Evolutionary conservation across 208 protist genomes (phyloP).

Genomic region (Trypanosoma brucei): DNA sequence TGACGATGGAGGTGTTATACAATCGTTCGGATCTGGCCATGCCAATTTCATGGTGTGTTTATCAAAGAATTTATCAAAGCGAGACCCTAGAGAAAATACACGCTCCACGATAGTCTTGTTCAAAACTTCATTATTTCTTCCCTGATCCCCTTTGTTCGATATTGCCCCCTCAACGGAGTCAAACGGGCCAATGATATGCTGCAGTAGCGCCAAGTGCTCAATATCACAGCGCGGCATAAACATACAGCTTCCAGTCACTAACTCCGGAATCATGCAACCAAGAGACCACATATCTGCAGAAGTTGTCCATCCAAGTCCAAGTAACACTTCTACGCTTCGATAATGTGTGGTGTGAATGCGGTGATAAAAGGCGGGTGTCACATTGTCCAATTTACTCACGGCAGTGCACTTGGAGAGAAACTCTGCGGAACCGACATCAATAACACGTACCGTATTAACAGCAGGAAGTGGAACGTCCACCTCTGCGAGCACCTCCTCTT

Average conservation of each 20-base stretch:
- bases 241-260: conserved; percentile 66
- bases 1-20: background rate
- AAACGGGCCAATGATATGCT: conserved; percentile 72
- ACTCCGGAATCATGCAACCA: conserved; percentile 79
- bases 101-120: conserved; percentile 1
- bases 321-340: conserved; percentile 71
- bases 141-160: background rate
- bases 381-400: conserved; percentile 33
- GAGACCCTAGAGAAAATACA: conserved; percentile 31
- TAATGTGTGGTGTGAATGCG: conserved; percentile 82
- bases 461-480: conserved; percentile 46
- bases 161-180: conserved; percentile 16
- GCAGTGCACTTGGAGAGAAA: conserved; percentile 26
- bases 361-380: conserved; percentile 53
- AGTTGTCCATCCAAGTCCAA: conserved; percentile 60
- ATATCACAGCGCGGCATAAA: conserved; percentile 72
- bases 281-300: conserved; percentile 77
- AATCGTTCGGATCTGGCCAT: conserved; percentile 23
- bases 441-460: conserved; percentile 61
- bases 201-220: conserved; percentile 77
- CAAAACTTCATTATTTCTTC: background rate
- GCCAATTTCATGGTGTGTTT: conserved; percentile 33
- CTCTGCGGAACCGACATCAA: conserved; percentile 68
- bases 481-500: conserved; percentile 12
- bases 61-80: conserved; percentile 55